Conservation (phyloP, 73 alveolate genomes). For the Symbiodinium natans region DNA sequence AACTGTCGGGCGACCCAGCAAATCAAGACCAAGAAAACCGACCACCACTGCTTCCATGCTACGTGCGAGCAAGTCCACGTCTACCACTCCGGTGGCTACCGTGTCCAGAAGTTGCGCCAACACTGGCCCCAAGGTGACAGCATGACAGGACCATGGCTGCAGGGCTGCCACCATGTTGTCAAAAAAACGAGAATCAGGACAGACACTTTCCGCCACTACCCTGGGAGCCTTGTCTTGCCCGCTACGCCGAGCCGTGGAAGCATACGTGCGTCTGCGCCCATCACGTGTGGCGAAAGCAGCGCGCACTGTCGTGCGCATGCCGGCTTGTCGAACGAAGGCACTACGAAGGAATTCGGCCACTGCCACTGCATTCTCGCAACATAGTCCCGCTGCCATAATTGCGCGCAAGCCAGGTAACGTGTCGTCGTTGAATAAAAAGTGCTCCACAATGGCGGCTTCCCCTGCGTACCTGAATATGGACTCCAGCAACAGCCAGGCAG, state of each 20-base stretch:
- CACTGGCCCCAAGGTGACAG: not conserved
- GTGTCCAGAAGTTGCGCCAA: not conserved
- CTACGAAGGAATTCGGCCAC: not conserved
- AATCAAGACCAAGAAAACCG: slow-evolving; percentile 4
- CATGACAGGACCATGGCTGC: not conserved
- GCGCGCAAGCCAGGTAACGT: not conserved
- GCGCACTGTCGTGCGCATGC: not conserved
- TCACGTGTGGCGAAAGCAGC: not conserved
- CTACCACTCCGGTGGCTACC: not conserved
- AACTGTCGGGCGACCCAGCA: slow-evolving; percentile 3
- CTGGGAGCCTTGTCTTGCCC: not conserved
- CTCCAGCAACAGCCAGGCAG: not conserved
- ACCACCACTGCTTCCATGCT: not conserved
- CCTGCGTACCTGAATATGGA: slow-evolving; percentile 2
- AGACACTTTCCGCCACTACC: not conserved
- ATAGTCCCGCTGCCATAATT: too few species aligned
- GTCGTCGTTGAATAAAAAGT: not conserved
- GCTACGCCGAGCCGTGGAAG: not conserved
- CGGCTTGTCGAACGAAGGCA: not conserved
- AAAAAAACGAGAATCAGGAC: not conserved
- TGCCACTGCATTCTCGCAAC: not conserved
- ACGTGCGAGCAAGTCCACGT: not conserved
- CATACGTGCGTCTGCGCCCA: slow-evolving; percentile 29
- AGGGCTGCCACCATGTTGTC: not conserved
- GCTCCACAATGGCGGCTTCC: not conserved